Evolutionary conservation across 805 yeast genomes (phyloP).

Genomic region (Lachancea sp.): DNA sequence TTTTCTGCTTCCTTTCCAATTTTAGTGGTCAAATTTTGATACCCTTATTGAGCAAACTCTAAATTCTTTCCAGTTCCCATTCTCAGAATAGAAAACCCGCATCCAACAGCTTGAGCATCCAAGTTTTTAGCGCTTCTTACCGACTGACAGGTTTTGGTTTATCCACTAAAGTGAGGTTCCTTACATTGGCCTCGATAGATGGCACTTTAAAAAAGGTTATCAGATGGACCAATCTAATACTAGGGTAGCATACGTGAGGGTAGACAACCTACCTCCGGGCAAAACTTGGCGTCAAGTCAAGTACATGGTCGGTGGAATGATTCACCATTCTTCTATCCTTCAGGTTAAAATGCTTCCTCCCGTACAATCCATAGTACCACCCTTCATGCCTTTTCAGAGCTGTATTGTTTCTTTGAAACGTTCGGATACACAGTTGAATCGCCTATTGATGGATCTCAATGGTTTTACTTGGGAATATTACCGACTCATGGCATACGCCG

Average conservation of each 20-base stretch:
- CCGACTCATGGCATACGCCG: slow-evolving; percentile 24
- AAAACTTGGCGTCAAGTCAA: slow-evolving; percentile 32
- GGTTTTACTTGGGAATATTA: slow-evolving; percentile 31
- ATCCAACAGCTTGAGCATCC: too few relatives aligned
- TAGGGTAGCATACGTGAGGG: slow-evolving; percentile 16
- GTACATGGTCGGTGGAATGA: slow-evolving; percentile 31
- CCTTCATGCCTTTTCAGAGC: slow-evolving; percentile 29
- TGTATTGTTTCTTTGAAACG: slow-evolving; percentile 25
- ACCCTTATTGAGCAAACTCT: too few relatives aligned
- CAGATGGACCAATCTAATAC: slow-evolving; percentile 8
- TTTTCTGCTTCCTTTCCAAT: too few relatives aligned
- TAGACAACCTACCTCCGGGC: slow-evolving; percentile 32
- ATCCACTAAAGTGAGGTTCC: too few relatives aligned
- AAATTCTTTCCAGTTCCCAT: too few relatives aligned
- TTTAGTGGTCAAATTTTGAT: background rate
- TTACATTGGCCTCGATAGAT: too few relatives aligned
- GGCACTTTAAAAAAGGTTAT: background rate
- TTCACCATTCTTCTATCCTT: slow-evolving; percentile 27
- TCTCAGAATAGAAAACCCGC: too few relatives aligned
- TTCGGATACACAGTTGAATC: slow-evolving; percentile 19
- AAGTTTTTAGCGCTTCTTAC: too few relatives aligned
- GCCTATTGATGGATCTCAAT: slow-evolving; percentile 25
- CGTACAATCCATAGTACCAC: slow-evolving; percentile 30
- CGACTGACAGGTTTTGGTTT: too few relatives aligned
- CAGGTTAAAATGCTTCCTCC: slow-evolving; percentile 30